Evolutionary conservation across 2,329 filamentous ascomycete species (phyloP), one percentile per base, ranked within the genome.

Genomic region (Pyrenophora tritici-repentis): DNA sequence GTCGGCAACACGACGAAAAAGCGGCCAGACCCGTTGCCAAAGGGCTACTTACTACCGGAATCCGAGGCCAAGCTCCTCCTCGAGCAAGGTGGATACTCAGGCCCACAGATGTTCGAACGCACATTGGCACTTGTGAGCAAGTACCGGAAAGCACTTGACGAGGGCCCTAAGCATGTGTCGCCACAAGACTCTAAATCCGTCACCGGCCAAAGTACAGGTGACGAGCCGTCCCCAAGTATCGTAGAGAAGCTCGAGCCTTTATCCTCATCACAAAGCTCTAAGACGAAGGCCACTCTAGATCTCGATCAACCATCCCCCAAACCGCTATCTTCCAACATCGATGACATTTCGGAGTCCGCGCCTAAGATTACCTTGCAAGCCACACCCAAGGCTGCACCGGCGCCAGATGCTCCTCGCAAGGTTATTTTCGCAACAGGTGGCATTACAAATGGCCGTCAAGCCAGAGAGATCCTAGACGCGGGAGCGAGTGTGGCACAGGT

Each of bases 1-100:
- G 93, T 99, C 3, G 94, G 93, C 9, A 99, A 99, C 78, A 99
- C 94, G 0, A 99, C 94, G 2, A 96, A 94, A 76, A 84, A 87
- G 59, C 83, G 94, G 36, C 83, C 86, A 0, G 86, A 86, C 3
- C 77, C 92, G 2, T 71, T 93, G 1, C 88, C 91, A 0, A 76
- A 81, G 18, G 86, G 87, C 20, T 83, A 87, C 58, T 73, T 78
- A 29, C 79, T 96, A 20, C 83, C 86, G 0, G 65, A 78, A 2
- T 79, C 83, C 57, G 93, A 99, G 70, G 80, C 85, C 60, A 75
- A 78, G 53, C 81, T 86, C 1, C 73, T 97, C 26, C 79, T 81
- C 50, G 90, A 97, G 75, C 86, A 87, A 16, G 92, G 94, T 22
- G 93, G 94, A 1, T 95, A 91, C 73, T 96, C 91, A 0, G 93